Base-by-base conservation (phyloP, 805 yeast genomes). In the Starmera dryadoides region DNA sequence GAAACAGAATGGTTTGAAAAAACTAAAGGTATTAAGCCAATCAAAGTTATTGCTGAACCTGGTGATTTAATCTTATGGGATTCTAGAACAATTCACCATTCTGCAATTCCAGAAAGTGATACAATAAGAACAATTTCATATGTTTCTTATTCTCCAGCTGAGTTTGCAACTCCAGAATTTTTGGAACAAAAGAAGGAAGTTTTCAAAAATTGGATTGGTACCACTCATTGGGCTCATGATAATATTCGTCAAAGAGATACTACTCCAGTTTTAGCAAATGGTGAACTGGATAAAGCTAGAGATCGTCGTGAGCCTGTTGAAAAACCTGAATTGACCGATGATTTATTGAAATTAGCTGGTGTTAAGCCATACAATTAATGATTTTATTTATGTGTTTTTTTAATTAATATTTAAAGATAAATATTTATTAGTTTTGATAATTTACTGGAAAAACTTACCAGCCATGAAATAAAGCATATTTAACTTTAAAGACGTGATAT, bases 41-140 rank as follows among this genome's bases (percentile, higher is more conserved):
- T 52, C 28, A 60, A 57, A 45, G 43, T 60, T 4, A 43, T 50
- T 14, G 58, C 53, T 28, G 60, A 58, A 39, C 58, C 62, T 6
- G 66, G 66, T 33, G 66, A 61, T 43, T 42, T 60, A 38, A 56
- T 61, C 29, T 26, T 60, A 5, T 60, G 65, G 65, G 65, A 59
- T 40, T 59, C 65, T 9, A 49, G 63, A 48, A 41, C 48, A 2
- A 39, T 50, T 22, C 65, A 59, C 41, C 59, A 55, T 49, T 63
- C 64, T 15, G 48, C 42, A 30, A 52, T 48, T 21, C 64, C 62
- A 23, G 46, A 46, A 8, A 47, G 56, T 26, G 44, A 49, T n/a
- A 43, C 43, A 30, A 50, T 60, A 35, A 50, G 64, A 43, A 50
- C 62, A 3, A 44, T 54, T 21, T 53, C 59, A 4, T 59, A 59